phyloP scores from a whole-genome alignment of 148 eudicot species.

The Mesembryanthemum crystallinum region DNA sequence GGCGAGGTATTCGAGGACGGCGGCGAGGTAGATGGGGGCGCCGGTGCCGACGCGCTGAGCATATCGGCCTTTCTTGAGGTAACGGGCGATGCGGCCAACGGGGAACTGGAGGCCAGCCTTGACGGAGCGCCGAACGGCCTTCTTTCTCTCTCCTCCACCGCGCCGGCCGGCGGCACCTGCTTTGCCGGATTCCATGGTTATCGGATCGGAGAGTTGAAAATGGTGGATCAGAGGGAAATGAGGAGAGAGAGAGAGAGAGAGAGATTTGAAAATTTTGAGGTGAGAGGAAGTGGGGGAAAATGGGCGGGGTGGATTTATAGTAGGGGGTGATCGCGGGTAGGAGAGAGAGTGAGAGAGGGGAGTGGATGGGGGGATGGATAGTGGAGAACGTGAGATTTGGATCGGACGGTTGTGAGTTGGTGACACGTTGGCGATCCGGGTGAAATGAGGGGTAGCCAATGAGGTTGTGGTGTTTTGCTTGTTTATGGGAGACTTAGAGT shows the following conservation, averaged over 20 bases:
- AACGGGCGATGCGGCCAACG: conserved; percentile 37
- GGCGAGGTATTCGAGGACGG: conserved; percentile 41
- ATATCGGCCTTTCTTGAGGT: conserved; percentile 40
- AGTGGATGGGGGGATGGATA: neutral
- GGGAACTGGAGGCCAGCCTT: conserved; percentile 50
- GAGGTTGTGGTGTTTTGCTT: neutral
- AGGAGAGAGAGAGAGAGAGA: neutral
- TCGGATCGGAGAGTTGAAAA: neutral
- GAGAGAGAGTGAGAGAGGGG: conserved; percentile 9
- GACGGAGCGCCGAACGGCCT: conserved; percentile 27
- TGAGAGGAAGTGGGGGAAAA: too few species aligned
- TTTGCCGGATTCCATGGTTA: conserved; percentile 18
- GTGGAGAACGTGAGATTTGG: neutral
- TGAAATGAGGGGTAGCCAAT: neutral
- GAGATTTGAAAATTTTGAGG: neutral
- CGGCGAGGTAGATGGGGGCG: conserved; percentile 42
- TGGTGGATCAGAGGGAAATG: neutral
- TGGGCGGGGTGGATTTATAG: conserved; percentile 9
- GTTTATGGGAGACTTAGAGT: too few species aligned
- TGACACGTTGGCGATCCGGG: conserved; percentile 27
- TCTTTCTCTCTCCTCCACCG: conserved; percentile 31
- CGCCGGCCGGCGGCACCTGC: conserved; percentile 23
- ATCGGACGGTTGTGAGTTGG: neutral
- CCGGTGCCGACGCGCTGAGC: conserved; percentile 42
- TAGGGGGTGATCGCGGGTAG: neutral